Percentiles rank a stretch among this genome's conserved stretches.
These are phyloP conservation scores for Prunus kanzakura DNA, from an alignment of 306 rosid species.

Conservation along the genomic window DNA sequence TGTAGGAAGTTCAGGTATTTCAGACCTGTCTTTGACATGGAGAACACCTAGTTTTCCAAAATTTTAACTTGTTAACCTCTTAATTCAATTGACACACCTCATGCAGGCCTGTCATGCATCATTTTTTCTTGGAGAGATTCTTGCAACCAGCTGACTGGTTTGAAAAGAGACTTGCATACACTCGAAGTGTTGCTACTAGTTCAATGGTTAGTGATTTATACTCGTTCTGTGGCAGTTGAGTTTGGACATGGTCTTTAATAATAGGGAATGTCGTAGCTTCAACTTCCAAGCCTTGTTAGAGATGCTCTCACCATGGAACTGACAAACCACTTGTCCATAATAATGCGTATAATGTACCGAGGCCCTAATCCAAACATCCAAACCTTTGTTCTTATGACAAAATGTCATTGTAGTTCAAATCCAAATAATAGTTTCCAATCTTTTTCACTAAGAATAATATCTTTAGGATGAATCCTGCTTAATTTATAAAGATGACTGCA, in stretches of 20 bases:
- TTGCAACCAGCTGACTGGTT: slow-evolving; percentile 92
- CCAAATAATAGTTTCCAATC: too few relatives aligned
- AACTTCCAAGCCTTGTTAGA: neutral
- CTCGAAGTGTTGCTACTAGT: slow-evolving; percentile 92
- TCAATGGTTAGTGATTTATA: slow-evolving; percentile 69
- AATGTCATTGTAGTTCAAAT: neutral
- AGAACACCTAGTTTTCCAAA: slow-evolving; percentile 24
- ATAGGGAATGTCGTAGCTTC: neutral
- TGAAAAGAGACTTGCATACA: slow-evolving; percentile 89
- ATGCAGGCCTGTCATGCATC: slow-evolving; percentile 93
- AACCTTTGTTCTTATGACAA: neutral
- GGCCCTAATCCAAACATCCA: neutral
- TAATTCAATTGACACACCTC: slow-evolving; percentile 16
- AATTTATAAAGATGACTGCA: neutral
- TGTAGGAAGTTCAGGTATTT: slow-evolving; percentile 54
- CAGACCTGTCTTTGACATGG: neutral
- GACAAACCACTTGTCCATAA: neutral
- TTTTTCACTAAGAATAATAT: neutral
- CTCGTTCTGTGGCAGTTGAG: neutral
- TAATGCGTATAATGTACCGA: neutral
- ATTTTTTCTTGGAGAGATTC: slow-evolving; percentile 94
- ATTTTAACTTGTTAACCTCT: neutral
- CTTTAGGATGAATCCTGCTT: neutral
- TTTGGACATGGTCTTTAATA: neutral
- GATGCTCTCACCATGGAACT: neutral